Percentiles rank a stretch among this genome's conserved stretches.
phyloP scores from a whole-genome alignment of 2,329 filamentous ascomycete species.

The Fusarium austroafricanum region DNA sequence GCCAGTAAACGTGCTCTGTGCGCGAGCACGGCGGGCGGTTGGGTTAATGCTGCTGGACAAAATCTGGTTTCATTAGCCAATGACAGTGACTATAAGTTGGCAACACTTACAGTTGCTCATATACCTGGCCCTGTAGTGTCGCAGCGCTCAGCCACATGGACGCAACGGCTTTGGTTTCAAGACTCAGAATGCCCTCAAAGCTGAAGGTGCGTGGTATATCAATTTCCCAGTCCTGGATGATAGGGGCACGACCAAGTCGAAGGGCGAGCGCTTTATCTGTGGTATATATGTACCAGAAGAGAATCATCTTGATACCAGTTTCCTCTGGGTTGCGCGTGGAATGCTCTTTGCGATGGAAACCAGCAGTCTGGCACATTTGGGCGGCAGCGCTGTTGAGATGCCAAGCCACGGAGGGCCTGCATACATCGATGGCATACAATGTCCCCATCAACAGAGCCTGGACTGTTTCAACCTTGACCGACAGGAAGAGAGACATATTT shows the following conservation, averaged over 20 bases:
- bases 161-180: constrained; percentile 55
- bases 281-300: constrained; percentile 66
- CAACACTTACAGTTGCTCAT: constrained; percentile 59
- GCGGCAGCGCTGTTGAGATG: constrained; percentile 69
- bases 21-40: constrained; percentile 54
- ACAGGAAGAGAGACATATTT: constrained; percentile 67
- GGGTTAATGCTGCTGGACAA: constrained; percentile 58
- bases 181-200: constrained; percentile 55
- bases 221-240: constrained; percentile 71
- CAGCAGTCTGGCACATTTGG: constrained; percentile 70
- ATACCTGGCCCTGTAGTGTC: constrained; percentile 68
- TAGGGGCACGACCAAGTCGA: constrained; percentile 67
- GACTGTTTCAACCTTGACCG: constrained; percentile 65
- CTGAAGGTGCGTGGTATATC: constrained; percentile 59
- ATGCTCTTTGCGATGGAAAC: constrained; percentile 63
- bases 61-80: constrained; percentile 55
- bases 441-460: constrained; percentile 69
- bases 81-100: not conserved
- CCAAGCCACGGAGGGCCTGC: constrained; percentile 72
- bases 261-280: constrained; percentile 69
- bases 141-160: constrained; percentile 66
- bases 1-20: constrained; percentile 55
- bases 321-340: constrained; percentile 49
- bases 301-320: constrained; percentile 53
- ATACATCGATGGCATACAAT: constrained; percentile 71